Conservation (phyloP, 805 yeast genomes). For the Jamesozyma piceae region DNA sequence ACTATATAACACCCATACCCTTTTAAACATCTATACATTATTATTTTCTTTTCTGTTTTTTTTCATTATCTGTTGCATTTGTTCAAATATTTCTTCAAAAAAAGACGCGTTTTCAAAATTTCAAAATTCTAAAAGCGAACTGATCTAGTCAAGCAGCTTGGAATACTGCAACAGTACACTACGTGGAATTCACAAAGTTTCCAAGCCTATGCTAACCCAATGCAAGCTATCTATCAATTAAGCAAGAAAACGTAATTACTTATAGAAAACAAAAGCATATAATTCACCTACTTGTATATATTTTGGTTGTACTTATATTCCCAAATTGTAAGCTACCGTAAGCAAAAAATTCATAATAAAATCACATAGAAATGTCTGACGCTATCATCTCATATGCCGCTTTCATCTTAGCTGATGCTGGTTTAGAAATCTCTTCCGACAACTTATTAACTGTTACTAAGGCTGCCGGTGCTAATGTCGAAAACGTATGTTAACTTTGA, state of each 20-base stretch:
- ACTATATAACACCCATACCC: background rate
- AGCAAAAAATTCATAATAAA: background rate
- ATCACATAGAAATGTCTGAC: constrained; percentile 60
- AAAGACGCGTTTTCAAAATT: too few relatives aligned
- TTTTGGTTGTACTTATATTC: background rate
- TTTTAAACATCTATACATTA: background rate
- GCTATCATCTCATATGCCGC: constrained; percentile 96
- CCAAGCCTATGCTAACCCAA: too few relatives aligned
- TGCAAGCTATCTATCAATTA: too few relatives aligned
- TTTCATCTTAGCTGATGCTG: constrained; percentile 96
- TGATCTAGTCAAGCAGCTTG: too few relatives aligned
- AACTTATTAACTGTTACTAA: constrained; percentile 62
- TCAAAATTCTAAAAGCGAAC: too few relatives aligned
- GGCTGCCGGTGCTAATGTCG: constrained; percentile 75
- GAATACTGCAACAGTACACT: too few relatives aligned
- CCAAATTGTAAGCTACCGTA: background rate
- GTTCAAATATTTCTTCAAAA: too few relatives aligned
- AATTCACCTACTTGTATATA: too few relatives aligned
- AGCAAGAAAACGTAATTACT: too few relatives aligned
- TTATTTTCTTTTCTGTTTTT: too few relatives aligned
- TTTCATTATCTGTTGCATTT: too few relatives aligned
- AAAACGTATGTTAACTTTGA: constrained; percentile 30
- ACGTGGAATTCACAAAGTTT: background rate
- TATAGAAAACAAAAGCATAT: too few relatives aligned
- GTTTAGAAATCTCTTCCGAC: constrained; percentile 81